Evolutionary conservation across 768 basidiomycete species (phyloP).

Genomic region (Psilocybe cubensis): DNA sequence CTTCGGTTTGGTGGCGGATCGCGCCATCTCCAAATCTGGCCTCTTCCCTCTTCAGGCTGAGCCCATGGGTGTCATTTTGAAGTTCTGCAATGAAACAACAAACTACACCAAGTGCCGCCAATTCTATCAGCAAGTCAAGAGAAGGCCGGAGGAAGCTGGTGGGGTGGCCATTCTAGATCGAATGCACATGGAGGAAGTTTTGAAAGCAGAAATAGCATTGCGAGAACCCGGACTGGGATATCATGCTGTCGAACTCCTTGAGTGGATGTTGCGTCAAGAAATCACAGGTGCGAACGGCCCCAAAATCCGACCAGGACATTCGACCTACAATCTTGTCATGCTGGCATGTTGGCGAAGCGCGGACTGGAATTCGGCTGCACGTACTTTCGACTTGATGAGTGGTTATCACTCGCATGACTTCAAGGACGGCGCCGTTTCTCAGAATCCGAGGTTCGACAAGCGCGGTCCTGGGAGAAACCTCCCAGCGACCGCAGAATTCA

Average conservation of each 20-base stretch:
- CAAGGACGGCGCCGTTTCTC: constrained; percentile 45
- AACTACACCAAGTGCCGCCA: constrained; percentile 53
- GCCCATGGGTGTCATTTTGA: constrained; percentile 57
- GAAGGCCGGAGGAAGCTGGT: constrained; percentile 41
- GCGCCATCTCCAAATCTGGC: constrained; percentile 38
- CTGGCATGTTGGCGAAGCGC: constrained; percentile 62
- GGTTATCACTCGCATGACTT: constrained; percentile 63
- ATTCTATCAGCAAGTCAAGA: constrained; percentile 63
- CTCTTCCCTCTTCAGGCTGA: constrained; percentile 46
- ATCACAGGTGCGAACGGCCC: constrained; percentile 46
- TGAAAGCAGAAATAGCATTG: constrained; percentile 54
- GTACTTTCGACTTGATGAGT: constrained; percentile 73
- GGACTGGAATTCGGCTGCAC: constrained; percentile 64
- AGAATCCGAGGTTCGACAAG: constrained; percentile 42
- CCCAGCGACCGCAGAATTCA: constrained; percentile 51
- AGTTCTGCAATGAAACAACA: constrained; percentile 53
- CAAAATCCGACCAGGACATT: constrained; percentile 47
- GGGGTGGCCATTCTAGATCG: constrained; percentile 48
- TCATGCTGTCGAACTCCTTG: constrained; percentile 58
- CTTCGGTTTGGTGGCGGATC: constrained; percentile 60
- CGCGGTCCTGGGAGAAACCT: constrained; percentile 48
- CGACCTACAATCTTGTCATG: constrained; percentile 66
- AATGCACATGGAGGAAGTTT: constrained; percentile 62
- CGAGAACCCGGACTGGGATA: constrained; percentile 42
- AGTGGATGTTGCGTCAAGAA: constrained; percentile 71